Base-by-base conservation (phyloP, 441 rosid genomes). In the Macaranga tanarius region DNA sequence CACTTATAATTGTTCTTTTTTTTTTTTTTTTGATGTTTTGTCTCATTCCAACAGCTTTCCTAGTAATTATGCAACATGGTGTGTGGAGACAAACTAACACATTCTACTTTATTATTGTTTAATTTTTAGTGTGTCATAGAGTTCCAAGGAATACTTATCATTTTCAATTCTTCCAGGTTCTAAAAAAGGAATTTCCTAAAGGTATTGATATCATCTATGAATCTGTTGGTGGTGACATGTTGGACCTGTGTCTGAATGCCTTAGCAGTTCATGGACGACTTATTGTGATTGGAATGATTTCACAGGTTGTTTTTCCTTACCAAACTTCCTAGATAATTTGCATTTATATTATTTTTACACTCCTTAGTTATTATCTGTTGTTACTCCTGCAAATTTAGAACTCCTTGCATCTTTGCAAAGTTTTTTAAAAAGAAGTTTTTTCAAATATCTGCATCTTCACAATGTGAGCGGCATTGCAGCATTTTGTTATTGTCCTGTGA, bases 161-260 rank as follows among this genome's bases (percentile, higher is more conserved):
- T 19, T 62, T 64, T 52, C 56, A 54, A 57, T 68, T 64, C 62
- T 76, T 20, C 28, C 92, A 95, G 99, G 95, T 91, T 73, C 79
- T 93, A 48, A 88, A 85, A 83, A 82, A 85, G 77, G 97, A 95
- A 82, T 95, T 84, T 69, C 93, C 98, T 25, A 87, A 87, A 76
- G 99, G 99, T 59, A 75, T 93, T 7, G 94, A 93, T 82, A 86
- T 91, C 67, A 84, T 86, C 75, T 95, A 95, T 16, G 99, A 95
- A 82, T 95, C 99, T 42, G 97, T 95, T 60, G 99, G 99, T 52
- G 98, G 99, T 54, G 84, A 86, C 78, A 91, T 95, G 98, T 90
- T 95, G 73, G 83, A 91, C 76, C 50, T 93, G 78, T 93, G 98
- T 77, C 79, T 95, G 77, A 90, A 90, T 80, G 95, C 99, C 64